Percentiles rank a stretch among this genome's conserved stretches.
These are phyloP conservation scores for Neurospora sp. DNA, from an alignment of 495 filamentous ascomycete species.

Conservation along the genomic window DNA sequence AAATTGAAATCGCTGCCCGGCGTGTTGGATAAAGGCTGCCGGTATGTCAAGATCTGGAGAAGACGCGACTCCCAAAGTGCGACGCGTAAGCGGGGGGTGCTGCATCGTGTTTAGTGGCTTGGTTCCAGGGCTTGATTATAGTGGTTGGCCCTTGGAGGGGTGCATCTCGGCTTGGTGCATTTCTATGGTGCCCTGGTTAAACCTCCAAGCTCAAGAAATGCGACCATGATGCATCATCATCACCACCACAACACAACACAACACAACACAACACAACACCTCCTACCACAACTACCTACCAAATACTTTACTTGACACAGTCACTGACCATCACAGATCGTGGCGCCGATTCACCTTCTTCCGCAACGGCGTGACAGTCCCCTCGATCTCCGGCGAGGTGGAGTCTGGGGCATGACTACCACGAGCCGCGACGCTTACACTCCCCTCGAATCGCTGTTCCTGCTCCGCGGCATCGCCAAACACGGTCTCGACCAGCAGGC, in stretches of 20 bases:
- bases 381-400: conserved; percentile 48
- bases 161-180: neutral
- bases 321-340: conserved; percentile 23
- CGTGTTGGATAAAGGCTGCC: conserved; percentile 16
- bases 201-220: neutral
- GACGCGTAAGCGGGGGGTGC: neutral
- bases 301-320: conserved; percentile 8
- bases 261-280: neutral
- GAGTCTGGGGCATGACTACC: conserved; percentile 45
- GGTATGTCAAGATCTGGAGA: conserved; percentile 10
- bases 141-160: neutral
- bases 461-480: conserved; percentile 73
- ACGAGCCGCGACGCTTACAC: conserved; percentile 52
- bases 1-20: conserved; percentile 1
- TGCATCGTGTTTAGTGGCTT: neutral
- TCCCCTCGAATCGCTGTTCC: conserved; percentile 76
- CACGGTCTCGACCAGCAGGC: conserved; percentile 52
- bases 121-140: neutral
- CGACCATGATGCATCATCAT: neutral
- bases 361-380: conserved; percentile 36
- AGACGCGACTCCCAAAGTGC: neutral
- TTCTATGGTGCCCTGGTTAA: neutral
- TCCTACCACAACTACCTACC: neutral
- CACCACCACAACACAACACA: neutral
- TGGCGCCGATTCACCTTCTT: conserved; percentile 42